Evolutionary conservation across 1,284 basidiomycete species (phyloP).

Genomic region (Psilocybe mexicana): DNA sequence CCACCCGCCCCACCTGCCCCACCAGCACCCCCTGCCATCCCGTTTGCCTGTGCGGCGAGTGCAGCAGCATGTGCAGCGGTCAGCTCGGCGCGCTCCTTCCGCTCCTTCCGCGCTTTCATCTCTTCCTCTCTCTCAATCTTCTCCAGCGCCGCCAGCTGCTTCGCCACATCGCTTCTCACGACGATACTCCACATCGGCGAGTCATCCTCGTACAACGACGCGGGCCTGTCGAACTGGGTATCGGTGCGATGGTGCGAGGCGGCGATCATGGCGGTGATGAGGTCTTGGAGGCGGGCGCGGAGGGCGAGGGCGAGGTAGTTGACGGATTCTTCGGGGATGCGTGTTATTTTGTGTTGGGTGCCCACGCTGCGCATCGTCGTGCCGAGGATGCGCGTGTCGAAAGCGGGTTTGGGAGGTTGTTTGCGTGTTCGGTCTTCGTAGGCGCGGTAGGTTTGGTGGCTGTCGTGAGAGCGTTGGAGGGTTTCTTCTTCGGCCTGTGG

Average conservation of each 20-base stretch:
- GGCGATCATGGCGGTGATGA: constrained; percentile 68
- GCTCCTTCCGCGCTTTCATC: constrained; percentile 65
- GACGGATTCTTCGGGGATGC: constrained; percentile 69
- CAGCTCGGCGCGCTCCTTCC: constrained; percentile 72
- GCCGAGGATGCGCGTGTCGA: constrained; percentile 63
- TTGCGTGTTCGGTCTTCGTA: constrained; percentile 76
- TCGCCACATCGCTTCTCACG: constrained; percentile 72
- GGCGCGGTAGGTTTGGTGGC: constrained; percentile 51
- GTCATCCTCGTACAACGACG: constrained; percentile 61
- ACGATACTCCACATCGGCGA: constrained; percentile 80
- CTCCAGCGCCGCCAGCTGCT: constrained; percentile 74
- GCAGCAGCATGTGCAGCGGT: constrained; percentile 64
- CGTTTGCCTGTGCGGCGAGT: constrained; percentile 56
- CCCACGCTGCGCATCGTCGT: constrained; percentile 64
- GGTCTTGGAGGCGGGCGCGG: constrained; percentile 70
- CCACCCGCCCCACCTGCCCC: constrained; percentile 6
- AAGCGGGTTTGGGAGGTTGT: constrained; percentile 63
- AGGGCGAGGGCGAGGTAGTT: constrained; percentile 80
- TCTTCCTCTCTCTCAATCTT: constrained; percentile 82
- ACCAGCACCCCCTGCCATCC: constrained; percentile 23
- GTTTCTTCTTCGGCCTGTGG: constrained; percentile 78
- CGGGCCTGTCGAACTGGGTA: constrained; percentile 67
- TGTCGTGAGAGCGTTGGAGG: constrained; percentile 64
- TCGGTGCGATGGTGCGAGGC: constrained; percentile 74
- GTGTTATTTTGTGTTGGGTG: constrained; percentile 61